Percentiles rank a stretch among this genome's conserved stretches.
These are phyloP conservation scores for Macrocybe gigantea DNA, from an alignment of 768 basidiomycete species.

Conservation along the genomic window DNA sequence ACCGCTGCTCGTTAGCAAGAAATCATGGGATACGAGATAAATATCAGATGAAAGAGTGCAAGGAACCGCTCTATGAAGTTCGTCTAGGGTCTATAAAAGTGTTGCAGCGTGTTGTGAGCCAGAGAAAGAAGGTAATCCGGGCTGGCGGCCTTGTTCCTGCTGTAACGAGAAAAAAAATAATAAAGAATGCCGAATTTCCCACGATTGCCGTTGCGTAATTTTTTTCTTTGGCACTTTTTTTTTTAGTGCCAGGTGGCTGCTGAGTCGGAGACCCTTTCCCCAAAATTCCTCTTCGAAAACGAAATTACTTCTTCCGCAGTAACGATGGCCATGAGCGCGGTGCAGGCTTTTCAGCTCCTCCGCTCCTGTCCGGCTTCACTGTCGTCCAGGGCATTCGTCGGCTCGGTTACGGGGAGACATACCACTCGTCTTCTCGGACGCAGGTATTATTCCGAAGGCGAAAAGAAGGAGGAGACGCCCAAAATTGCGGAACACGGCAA, in stretches of 20 bases:
- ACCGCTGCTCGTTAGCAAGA: conserved; percentile 7
- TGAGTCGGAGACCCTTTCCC: too few relatives aligned
- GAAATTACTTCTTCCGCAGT: conserved; percentile 8
- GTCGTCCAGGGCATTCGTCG: conserved; percentile 42
- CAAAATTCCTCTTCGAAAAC: too few relatives aligned
- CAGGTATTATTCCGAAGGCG: conserved; percentile 29
- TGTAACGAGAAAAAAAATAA: too few relatives aligned
- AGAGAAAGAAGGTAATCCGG: too few relatives aligned
- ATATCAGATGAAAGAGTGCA: conserved; percentile 1
- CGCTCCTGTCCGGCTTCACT: conserved; percentile 56
- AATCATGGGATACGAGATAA: background rate
- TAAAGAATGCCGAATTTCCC: too few relatives aligned
- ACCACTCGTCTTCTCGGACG: conserved; percentile 12
- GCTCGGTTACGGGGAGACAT: conserved; percentile 22
- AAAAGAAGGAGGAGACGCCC: conserved; percentile 25
- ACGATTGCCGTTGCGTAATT: too few relatives aligned
- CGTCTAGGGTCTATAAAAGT: too few relatives aligned
- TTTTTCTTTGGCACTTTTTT: too few relatives aligned
- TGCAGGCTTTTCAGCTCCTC: conserved; percentile 45
- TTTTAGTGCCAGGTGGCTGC: too few relatives aligned
- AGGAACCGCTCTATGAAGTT: background rate
- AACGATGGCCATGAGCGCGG: conserved; percentile 41
- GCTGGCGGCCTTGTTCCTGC: too few relatives aligned
- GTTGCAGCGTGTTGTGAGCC: too few relatives aligned
- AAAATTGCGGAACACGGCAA: conserved; percentile 18